These are phyloP conservation scores for Nicotiana knightiana DNA, from an alignment of 257 asterid genomes.

Conservation along the genomic window DNA sequence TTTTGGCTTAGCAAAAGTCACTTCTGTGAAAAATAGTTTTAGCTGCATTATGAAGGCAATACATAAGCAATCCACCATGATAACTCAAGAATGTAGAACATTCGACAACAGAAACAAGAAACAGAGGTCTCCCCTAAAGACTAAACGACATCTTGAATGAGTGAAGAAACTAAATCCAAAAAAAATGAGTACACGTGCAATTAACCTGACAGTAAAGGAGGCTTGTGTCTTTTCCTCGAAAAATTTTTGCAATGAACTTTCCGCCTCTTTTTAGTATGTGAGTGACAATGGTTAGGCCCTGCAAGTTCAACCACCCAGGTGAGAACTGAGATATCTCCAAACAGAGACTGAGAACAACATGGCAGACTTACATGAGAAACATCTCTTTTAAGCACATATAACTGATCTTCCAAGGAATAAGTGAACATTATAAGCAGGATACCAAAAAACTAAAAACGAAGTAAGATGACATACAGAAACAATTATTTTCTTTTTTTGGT, in stretches of 20 bases:
- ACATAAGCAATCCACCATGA: constrained; percentile 7
- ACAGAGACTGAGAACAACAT: not conserved
- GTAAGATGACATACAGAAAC: not conserved
- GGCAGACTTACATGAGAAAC: not conserved
- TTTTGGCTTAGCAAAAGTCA: constrained; percentile 95
- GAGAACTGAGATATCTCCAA: not conserved
- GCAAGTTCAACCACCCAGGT: constrained; percentile 28
- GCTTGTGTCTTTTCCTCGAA: constrained; percentile 96
- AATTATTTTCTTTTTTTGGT: not conserved
- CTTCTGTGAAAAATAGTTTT: constrained; percentile 81
- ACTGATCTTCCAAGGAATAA: not conserved
- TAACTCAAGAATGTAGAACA: not conserved
- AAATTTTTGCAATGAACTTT: constrained; percentile 88
- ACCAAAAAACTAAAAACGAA: not conserved
- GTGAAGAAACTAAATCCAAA: not conserved
- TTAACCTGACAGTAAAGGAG: constrained; percentile 92
- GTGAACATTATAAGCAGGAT: not conserved
- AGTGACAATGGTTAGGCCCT: constrained; percentile 92
- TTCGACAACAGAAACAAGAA: not conserved
- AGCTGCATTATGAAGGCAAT: constrained; percentile 50
- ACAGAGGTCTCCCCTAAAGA: not conserved
- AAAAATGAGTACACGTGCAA: not conserved
- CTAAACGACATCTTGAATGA: not conserved
- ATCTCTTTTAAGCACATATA: not conserved
- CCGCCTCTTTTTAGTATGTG: constrained; percentile 92